Base-by-base conservation (phyloP, 306 rosid species). In the Ceratonia siliqua region DNA sequence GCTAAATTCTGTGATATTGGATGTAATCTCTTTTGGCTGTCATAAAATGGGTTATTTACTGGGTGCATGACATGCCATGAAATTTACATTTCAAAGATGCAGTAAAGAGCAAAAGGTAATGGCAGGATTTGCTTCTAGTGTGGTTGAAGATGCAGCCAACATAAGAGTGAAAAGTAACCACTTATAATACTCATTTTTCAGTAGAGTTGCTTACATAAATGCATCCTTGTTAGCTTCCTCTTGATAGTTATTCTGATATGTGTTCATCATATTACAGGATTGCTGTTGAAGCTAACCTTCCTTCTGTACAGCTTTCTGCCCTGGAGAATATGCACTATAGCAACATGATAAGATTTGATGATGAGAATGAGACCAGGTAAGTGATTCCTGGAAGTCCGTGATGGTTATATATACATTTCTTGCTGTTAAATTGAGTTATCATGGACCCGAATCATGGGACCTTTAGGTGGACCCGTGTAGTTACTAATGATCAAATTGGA, bases 251-350 rank as follows among this genome's bases (percentile, higher is more conserved):
- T n/a, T n/a, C 61, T 66, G 75, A 65, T 55, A 33, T 53, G 6
- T 45, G 41, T 64, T 79, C 50, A 73, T 83, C n/a, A 49, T 78
- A 32, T 75, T 77, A 48, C 90, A 94, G 98, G 86, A 84, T 94
- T 72, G 90, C 98, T 76, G 68, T 79, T 76, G 90, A 91, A 73
- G 91, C 92, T 27, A 78, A 85, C 62, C 87, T 88, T 78, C 89
- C 89, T 74, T 62, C 76, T n/a, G 36, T 80, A 50, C 94, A 94
- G 79, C 95, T 90, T 78, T 74, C 81, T 45, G 98, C 96, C 24
- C 88, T 94, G 76, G 95, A 94, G 78, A 91, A 92, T 71, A 94
- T 94, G 98, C 97, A 94, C 65, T 91, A 94, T 72, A 85, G 85
- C 87, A 85, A 91, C 76, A 83, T 91, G 96, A 88, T 90, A 63